Evolutionary conservation across 331 rosid genomes (phyloP).

Genomic region (Rosa hybrid): DNA sequence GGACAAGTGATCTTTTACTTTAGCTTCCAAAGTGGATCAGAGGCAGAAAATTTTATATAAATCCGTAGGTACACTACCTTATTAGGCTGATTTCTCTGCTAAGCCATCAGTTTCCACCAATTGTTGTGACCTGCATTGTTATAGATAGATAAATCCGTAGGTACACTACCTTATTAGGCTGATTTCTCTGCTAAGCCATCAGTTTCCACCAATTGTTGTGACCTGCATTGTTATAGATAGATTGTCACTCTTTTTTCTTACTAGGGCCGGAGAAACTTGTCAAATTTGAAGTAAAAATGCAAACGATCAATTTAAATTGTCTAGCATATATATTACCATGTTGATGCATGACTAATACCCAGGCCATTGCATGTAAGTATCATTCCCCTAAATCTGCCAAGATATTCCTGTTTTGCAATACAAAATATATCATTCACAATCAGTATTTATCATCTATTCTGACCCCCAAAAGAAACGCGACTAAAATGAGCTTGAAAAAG

Average conservation of each 20-base stretch:
- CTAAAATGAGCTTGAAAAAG: conserved; percentile 1
- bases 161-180: conserved; percentile 26
- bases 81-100: conserved; percentile 22
- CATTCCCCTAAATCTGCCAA: conserved; percentile 78
- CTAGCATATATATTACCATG: conserved; percentile 41
- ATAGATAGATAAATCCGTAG: not conserved
- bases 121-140: conserved; percentile 54
- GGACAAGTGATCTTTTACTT: not conserved
- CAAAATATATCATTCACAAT: not conserved
- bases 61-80: conserved; percentile 18
- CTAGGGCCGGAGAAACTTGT: not conserved
- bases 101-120: conserved; percentile 41
- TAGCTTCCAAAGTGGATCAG: not conserved
- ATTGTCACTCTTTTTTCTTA: not conserved
- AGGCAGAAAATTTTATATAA: not conserved
- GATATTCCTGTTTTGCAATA: conserved; percentile 60
- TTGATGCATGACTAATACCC: conserved; percentile 53
- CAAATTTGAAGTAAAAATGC: not conserved
- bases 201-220: conserved; percentile 46
- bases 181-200: conserved; percentile 27
- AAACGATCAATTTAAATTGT: not conserved
- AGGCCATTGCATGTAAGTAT: conserved; percentile 85
- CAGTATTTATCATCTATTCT: not conserved
- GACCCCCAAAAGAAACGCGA: not conserved
- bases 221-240: conserved; percentile 42